A percentile compares a stretch with the other conserved stretches of the same genome.
phyloP scores from a whole-genome alignment of 2,329 filamentous ascomycete species.

The Zymoseptoria brevis region DNA sequence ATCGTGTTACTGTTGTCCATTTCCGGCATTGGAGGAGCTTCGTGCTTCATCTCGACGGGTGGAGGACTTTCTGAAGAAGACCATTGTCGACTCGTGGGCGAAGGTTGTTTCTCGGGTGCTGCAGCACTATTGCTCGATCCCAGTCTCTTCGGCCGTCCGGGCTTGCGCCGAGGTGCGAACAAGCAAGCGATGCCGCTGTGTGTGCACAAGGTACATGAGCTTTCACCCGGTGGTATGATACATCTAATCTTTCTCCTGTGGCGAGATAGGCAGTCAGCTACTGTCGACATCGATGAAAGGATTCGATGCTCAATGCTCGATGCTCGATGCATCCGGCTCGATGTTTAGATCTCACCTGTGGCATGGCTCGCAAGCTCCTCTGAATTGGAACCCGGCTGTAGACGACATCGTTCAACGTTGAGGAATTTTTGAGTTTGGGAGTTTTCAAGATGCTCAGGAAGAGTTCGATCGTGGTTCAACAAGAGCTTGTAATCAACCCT shows the following conservation, averaged over 20 bases:
- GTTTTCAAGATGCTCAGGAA: neutral
- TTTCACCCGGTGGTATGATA: constrained; percentile 5
- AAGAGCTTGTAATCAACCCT: neutral
- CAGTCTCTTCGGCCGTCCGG: constrained; percentile 4
- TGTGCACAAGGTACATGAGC: constrained; percentile 2
- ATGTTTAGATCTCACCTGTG: neutral
- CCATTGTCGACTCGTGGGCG: neutral
- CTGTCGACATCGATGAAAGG: neutral
- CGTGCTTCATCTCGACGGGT: neutral
- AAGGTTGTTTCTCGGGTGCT: neutral
- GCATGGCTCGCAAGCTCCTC: neutral
- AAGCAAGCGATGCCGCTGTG: constrained; percentile 5
- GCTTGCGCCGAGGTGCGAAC: constrained; percentile 5
- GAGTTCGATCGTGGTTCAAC: neutral
- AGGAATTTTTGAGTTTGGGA: neutral
- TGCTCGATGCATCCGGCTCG: neutral
- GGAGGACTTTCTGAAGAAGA: neutral
- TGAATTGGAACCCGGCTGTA: neutral
- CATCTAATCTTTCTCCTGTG: constrained; percentile 5
- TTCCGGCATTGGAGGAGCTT: neutral
- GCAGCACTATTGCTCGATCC: neutral
- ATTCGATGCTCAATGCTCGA: neutral
- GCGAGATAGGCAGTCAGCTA: neutral
- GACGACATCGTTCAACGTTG: neutral
- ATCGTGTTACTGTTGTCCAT: neutral